These are phyloP conservation scores for Elsinoe necatrix DNA, from an alignment of 2,329 filamentous ascomycete genomes.

Conservation along the genomic window DNA sequence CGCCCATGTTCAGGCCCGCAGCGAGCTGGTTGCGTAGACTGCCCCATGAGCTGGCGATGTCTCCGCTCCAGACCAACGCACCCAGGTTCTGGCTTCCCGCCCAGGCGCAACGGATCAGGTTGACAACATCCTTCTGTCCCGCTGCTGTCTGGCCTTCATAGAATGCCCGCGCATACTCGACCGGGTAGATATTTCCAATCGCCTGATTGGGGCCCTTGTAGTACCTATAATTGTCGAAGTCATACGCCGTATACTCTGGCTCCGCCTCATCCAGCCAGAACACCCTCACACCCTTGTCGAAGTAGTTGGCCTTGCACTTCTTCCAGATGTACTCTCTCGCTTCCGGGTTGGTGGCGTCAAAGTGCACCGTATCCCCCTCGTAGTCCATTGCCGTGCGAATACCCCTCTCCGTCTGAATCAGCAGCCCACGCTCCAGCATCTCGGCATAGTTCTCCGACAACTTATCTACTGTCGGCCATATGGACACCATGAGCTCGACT, in stretches of 20 bases:
- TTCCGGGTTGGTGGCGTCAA: constrained; percentile 55
- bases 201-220: constrained; percentile 45
- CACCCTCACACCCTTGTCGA: constrained; percentile 51
- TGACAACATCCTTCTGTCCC: constrained; percentile 51
- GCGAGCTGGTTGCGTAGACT: constrained; percentile 52
- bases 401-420: constrained; percentile 55
- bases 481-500: constrained; percentile 60
- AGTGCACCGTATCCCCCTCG: constrained; percentile 51
- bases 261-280: constrained; percentile 66
- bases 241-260: constrained; percentile 56
- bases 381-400: constrained; percentile 51
- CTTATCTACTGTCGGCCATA: constrained; percentile 60
- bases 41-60: constrained; percentile 57
- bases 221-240: constrained; percentile 60
- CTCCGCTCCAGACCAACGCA: constrained; percentile 58
- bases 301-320: constrained; percentile 53
- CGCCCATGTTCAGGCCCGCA: constrained; percentile 57
- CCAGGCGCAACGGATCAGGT: constrained; percentile 51
- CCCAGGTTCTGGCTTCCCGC: constrained; percentile 55
- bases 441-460: constrained; percentile 51
- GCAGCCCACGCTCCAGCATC: constrained; percentile 52
- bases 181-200: constrained; percentile 54
- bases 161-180: constrained; percentile 51
- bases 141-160: constrained; percentile 49
- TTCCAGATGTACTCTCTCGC: constrained; percentile 53